phyloP scores from a whole-genome alignment of 345 rosid species.

The Theobroma cacao region DNA sequence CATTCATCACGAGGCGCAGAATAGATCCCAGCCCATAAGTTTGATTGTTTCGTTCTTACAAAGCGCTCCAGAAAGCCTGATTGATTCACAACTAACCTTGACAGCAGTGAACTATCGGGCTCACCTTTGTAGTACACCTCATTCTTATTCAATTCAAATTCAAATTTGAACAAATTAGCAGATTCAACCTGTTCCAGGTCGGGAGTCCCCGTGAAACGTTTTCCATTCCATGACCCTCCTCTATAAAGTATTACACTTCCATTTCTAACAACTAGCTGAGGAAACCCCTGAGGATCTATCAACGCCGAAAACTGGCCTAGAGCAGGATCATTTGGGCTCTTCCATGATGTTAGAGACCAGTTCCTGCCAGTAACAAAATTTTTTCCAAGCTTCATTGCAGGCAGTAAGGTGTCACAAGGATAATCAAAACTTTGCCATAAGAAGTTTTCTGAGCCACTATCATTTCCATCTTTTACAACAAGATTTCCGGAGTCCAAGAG shows the following conservation, averaged over 20 bases:
- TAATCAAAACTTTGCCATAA: conserved; percentile 62
- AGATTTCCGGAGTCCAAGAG: conserved; percentile 4
- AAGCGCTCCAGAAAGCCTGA: background rate
- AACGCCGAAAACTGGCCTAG: conserved; percentile 20
- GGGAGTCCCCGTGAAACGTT: background rate
- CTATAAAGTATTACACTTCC: conserved; percentile 14
- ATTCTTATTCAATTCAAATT: conserved; percentile 6
- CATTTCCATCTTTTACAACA: background rate
- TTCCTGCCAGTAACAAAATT: conserved; percentile 27
- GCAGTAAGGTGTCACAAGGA: conserved; percentile 36
- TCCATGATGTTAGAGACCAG: conserved; percentile 37
- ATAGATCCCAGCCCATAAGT: background rate
- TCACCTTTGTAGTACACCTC: conserved; percentile 4
- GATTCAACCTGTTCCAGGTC: conserved; percentile 16
- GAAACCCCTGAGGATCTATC: conserved; percentile 34
- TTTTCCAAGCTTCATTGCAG: conserved; percentile 50
- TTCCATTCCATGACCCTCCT: conserved; percentile 48
- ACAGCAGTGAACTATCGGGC: background rate
- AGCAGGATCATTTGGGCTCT: conserved; percentile 35
- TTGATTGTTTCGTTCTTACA: background rate
- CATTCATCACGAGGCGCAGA: background rate
- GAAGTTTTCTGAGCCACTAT: background rate
- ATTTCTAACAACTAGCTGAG: conserved; percentile 28
- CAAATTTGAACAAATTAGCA: background rate
- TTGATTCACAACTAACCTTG: conserved; percentile 10